phyloP scores from a whole-genome alignment of 192 early-diverging fungal species.

The Coemansia sp. region DNA sequence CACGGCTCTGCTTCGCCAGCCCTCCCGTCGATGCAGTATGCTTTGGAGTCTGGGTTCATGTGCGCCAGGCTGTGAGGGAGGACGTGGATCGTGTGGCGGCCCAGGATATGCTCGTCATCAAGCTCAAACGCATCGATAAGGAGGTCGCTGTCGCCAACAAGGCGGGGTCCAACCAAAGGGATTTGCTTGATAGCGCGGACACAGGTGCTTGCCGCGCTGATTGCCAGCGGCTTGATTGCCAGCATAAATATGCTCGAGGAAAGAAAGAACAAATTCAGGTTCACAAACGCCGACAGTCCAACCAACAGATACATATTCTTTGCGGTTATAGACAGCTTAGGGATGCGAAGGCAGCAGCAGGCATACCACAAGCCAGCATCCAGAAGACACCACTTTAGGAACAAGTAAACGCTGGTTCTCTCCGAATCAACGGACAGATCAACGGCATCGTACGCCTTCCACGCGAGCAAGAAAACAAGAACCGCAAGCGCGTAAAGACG shows the following conservation, averaged over 20 bases:
- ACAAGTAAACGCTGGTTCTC: slow-evolving; percentile 25
- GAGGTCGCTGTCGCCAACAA: slow-evolving; percentile 54
- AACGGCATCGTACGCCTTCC: slow-evolving; percentile 46
- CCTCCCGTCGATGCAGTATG: slow-evolving; percentile 33
- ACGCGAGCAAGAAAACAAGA: slow-evolving; percentile 25
- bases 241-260: slow-evolving; percentile 39
- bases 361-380: slow-evolving; percentile 33
- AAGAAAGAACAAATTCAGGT: slow-evolving; percentile 47
- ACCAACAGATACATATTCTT: slow-evolving; percentile 17
- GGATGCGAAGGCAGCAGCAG: slow-evolving; percentile 39
- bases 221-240: slow-evolving; percentile 41
- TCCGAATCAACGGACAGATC: slow-evolving; percentile 14
- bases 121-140: slow-evolving; percentile 51
- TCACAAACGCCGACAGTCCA: slow-evolving; percentile 22
- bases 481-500: slow-evolving; percentile 37
- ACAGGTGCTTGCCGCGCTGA: slow-evolving; percentile 39
- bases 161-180: slow-evolving; percentile 40
- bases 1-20: slow-evolving; percentile 21
- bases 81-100: slow-evolving; percentile 54
- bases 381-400: slow-evolving; percentile 46
- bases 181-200: slow-evolving; percentile 40
- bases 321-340: slow-evolving; percentile 17
- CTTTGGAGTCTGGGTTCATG: slow-evolving; percentile 39
- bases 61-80: slow-evolving; percentile 53
- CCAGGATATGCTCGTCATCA: slow-evolving; percentile 53